phyloP scores from a whole-genome alignment of 768 basidiomycete species.

The Trametes coccinea region DNA sequence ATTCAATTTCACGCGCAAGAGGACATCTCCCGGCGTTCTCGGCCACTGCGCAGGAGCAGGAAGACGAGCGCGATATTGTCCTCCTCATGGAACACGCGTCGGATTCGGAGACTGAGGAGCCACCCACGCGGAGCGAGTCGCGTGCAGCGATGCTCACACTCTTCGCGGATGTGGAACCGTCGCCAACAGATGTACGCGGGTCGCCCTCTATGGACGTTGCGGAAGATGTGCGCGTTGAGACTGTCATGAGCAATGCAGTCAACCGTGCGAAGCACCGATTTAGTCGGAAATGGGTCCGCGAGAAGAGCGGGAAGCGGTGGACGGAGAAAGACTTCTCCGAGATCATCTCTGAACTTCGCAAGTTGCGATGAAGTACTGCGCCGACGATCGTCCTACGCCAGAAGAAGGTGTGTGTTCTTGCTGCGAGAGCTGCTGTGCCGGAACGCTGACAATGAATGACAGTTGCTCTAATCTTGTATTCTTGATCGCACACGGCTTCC shows the following conservation, averaged over 20 bases:
- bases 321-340: slow-evolving; percentile 19
- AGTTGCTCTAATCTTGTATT: neutral
- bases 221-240: slow-evolving; percentile 5
- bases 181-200: neutral
- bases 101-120: neutral
- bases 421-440: neutral
- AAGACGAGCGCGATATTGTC: slow-evolving; percentile 16
- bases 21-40: slow-evolving; percentile 1
- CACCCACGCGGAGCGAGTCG: slow-evolving; percentile 7
- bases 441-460: neutral
- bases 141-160: slow-evolving; percentile 14
- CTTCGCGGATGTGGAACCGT: neutral
- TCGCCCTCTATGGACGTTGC: neutral
- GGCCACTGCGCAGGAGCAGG: neutral
- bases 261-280: slow-evolving; percentile 13
- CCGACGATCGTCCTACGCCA: neutral
- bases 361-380: slow-evolving; percentile 8
- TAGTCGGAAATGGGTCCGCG: slow-evolving; percentile 25
- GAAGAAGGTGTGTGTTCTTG: neutral
- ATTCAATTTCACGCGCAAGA: neutral
- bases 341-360: slow-evolving; percentile 18
- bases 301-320: slow-evolving; percentile 21
- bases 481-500: neutral
- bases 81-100: slow-evolving; percentile 11
- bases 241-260: slow-evolving; percentile 5